Evolutionary conservation across 805 yeast genomes (phyloP), one percentile per base, ranked within the genome.

Genomic region (Starmerella cellae): DNA sequence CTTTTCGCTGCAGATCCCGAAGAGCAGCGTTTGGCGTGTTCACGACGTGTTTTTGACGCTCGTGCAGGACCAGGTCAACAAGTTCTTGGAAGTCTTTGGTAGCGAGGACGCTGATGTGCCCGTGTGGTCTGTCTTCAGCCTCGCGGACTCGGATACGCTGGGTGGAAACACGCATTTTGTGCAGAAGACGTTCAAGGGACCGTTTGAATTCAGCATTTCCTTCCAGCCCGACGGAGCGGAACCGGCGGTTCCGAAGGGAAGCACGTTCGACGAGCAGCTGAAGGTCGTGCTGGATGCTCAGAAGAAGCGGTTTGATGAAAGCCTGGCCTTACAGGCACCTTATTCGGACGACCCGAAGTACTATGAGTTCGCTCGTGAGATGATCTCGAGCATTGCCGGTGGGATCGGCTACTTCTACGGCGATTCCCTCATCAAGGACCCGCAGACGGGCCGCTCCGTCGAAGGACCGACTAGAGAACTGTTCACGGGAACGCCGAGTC

Each of bases 391-490:
- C 43, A 66, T 91, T 35, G 58, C 82, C 43, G 98, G 96, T 18
- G 97, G 97, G 13, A 70, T 91, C 40, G 82, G 94, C 2, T 85
- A 84, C 60, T 81, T 81, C 55, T 68, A 82, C 55, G 97, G 98
- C 27, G 80, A 77, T 40, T 82, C 79, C 39, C 55, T 80, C 38
- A 91, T 91, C 20, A 65, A 77, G 27, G 83, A 79, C 50, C n/a
- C n/a, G n/a, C 85, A 80, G 44, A 82, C 79, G 10, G 75, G 76
- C 5, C 76, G 72, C 13, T 69, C 69, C 14, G 65, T 64, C 34
- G 13, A 17, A 61, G 75, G 40, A 53, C 65, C 37, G 18, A 39
- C 42, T 23, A 38, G 41, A 46, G 82, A 78, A 49, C 62, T 91
- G 38, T 82, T 85, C 54, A 73, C 91, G 0, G 68, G 84, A 19